Evolutionary conservation across 352 stramenopile genomes (phyloP).

Genomic region (Phytopythium chamaehyphon): DNA sequence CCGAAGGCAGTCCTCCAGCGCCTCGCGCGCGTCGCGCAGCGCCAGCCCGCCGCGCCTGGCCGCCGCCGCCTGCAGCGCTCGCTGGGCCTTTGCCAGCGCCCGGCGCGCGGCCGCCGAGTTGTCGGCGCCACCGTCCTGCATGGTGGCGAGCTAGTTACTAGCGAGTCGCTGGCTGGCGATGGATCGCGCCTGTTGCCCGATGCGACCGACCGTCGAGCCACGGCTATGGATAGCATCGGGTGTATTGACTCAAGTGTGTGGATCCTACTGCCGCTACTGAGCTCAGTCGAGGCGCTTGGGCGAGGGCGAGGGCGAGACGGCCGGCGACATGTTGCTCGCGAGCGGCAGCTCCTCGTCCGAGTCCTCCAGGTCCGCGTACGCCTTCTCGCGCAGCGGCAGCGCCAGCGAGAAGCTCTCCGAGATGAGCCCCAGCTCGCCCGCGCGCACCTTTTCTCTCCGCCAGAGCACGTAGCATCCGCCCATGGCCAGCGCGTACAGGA

Average conservation of each 20-base stretch:
- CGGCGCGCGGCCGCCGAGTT: conserved; percentile 43
- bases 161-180: not conserved
- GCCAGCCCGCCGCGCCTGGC: conserved; percentile 51
- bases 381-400: conserved; percentile 45
- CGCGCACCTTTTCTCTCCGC: conserved; percentile 43
- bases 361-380: conserved; percentile 62
- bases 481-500: conserved; percentile 49
- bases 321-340: conserved; percentile 61
- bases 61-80: conserved; percentile 52
- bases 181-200: too few species aligned
- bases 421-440: conserved; percentile 35
- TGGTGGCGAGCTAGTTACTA: conserved; percentile 17
- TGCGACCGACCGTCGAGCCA: too few species aligned
- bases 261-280: conserved; percentile 4
- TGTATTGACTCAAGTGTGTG: too few species aligned
- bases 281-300: conserved; percentile 4
- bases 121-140: conserved; percentile 52
- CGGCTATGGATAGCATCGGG: too few species aligned
- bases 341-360: conserved; percentile 70
- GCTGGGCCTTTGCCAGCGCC: conserved; percentile 51
- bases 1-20: conserved; percentile 66
- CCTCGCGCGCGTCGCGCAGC: conserved; percentile 54
- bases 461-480: conserved; percentile 52
- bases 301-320: conserved; percentile 5
- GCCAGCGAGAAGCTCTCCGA: conserved; percentile 35